Evolutionary conservation across 2,329 filamentous ascomycete species (phyloP), one percentile per base, ranked within the genome.

Genomic region (Hypoxylon sp.): DNA sequence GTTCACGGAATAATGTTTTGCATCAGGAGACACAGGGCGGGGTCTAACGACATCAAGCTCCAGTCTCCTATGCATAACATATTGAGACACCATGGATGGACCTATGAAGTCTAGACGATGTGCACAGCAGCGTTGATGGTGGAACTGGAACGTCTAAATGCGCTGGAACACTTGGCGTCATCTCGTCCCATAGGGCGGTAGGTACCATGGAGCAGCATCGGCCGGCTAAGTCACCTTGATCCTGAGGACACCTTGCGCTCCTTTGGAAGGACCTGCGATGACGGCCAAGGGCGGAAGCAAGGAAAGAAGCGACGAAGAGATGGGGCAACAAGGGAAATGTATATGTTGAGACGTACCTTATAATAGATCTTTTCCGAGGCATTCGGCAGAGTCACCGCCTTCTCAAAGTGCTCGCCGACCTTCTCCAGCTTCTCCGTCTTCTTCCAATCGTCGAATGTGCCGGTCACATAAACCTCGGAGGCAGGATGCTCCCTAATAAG

Each of bases 381-480:
- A 58, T 87, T 82, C 51, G 90, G 83, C 32, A 98, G 84, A 55
- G 87, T 82, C 64, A 99, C 93, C 32, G 88, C 87, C 84, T 97
- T 97, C 80, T 91, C 85, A 79, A 96, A 97, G 73, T 85, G 74
- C 69, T 88, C 83, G 76, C 86, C 91, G 40, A 88, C 85, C 81
- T 93, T 93, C 49, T 93, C 89, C 61, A 99, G 86, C 82, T 91
- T 87, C 78, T 95, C 87, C 60, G 89, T 93, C 84, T 96, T 95
- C 71, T 87, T 86, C 96, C 96, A 99, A 82, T 93, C 87, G 81
- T 98, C 95, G 78, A 98, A 98, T 68, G 92, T 95, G 77, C 96
- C 96, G 40, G 95, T 98, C 73, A 98, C 96, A 80, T 91, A 95
- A 78, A 98, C 95, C 77, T 96, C 91, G 72, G 89, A 86, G 77